Conservation (phyloP, 108 stramenopile species). For the Cyclotella cryptica region DNA sequence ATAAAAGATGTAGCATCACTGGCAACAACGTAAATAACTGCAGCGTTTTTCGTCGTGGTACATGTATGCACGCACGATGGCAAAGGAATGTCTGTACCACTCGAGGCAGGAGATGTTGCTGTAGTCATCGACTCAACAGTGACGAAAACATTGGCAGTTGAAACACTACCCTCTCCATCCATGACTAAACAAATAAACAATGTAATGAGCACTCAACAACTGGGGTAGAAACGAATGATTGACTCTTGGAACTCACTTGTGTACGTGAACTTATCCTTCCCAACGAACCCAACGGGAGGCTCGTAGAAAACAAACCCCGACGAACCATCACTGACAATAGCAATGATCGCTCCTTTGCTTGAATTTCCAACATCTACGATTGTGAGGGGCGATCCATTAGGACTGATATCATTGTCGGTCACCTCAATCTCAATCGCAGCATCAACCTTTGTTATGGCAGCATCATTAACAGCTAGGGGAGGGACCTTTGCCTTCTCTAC, state of each 20-base stretch:
- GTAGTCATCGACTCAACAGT: neutral
- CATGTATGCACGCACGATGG: neutral
- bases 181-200: slow-evolving; percentile 2
- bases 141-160: slow-evolving; percentile 9
- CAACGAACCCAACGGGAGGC: slow-evolving; percentile 9
- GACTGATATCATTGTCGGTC: slow-evolving; percentile 24
- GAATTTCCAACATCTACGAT: neutral
- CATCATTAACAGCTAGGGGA: slow-evolving; percentile 23
- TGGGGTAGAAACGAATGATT: neutral
- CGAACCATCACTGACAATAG: slow-evolving; percentile 11
- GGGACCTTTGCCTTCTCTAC: neutral
- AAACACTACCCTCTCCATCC: slow-evolving; percentile 2
- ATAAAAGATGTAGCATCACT: neutral
- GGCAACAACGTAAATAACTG: slow-evolving; percentile 16
- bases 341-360: slow-evolving; percentile 9
- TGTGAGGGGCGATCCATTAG: slow-evolving; percentile 9
- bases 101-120: neutral
- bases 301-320: slow-evolving; percentile 12
- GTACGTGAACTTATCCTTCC: slow-evolving; percentile 17
- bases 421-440: slow-evolving; percentile 22
- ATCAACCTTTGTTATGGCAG: neutral
- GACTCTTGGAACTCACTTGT: slow-evolving; percentile 15
- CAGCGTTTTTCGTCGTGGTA: slow-evolving; percentile 2
- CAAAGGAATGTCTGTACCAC: neutral
- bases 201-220: neutral